Evolutionary conservation across 768 basidiomycete species (phyloP), one percentile per base, ranked within the genome.

Genomic region (Kwoniella botswanensis): DNA sequence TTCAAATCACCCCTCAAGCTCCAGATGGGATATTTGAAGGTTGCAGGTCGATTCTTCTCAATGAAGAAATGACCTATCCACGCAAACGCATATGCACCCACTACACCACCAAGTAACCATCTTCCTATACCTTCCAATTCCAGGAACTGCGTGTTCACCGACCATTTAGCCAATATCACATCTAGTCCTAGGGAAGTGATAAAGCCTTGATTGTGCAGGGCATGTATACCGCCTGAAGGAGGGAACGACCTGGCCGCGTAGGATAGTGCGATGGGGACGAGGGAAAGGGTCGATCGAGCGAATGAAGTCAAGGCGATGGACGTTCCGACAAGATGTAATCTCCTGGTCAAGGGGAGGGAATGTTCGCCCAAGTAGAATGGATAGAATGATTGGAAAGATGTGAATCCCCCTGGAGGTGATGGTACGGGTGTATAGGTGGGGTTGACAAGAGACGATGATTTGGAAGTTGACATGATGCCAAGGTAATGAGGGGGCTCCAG

Each of bases 321-420:
- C 4, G 78, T 77, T 15, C 78, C 78, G 56, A 70, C 66, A 35
- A 79, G 68, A 64, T 79, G 78, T 6, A 79, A 52, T 43, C 71
- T 60, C 2, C 78, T 57, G 41, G 72, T 77, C 29, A 72, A 58
- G 1, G 70, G 74, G 24, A 43, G 64, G 6, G 74, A 72, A 42
- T 79, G 78, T 68, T 79, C 78, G n/a, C 78, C 78, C 2, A 79
- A 71, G 57, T 79, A 79, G 65, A 79, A 79, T 4, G 78, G 78
- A 63, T 79, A 79, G 68, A 79, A 79, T 0, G 69, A 57, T 62
- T 62, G 54, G 59, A 70, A 73, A n/a, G 60, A 68, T 12, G 59
- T 50, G 70, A 68, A 68, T 15, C 58, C 63, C 17, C 42, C 59
- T 61, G 59, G 59, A 44, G 59, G 59, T 5, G 59, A 35, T 9